Conservation (phyloP, 1,284 basidiomycete genomes). For the Ganoderma multipileum region DNA sequence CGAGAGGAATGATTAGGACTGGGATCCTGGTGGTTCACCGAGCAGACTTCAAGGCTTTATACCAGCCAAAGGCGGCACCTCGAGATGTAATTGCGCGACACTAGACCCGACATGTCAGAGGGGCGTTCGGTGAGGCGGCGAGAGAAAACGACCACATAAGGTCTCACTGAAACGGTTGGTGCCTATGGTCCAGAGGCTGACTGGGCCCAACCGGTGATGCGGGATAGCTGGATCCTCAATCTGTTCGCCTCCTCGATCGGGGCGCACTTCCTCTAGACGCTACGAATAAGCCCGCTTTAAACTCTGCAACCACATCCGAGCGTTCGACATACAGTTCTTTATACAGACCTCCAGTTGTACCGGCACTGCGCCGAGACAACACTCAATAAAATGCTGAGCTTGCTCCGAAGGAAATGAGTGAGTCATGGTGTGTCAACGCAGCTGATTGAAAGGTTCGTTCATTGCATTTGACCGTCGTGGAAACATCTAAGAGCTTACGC, state of each 20-base stretch:
- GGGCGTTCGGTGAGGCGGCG: background rate
- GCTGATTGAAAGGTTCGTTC: background rate
- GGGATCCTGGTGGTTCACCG: conserved; percentile 1
- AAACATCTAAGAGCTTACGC: background rate
- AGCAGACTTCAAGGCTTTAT: background rate
- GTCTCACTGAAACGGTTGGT: background rate
- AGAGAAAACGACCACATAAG: background rate
- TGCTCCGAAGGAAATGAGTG: background rate
- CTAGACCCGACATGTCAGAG: background rate
- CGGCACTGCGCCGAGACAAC: background rate
- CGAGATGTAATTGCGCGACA: background rate
- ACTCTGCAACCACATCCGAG: background rate
- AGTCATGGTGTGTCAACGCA: background rate
- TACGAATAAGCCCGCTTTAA: background rate
- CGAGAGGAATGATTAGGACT: background rate
- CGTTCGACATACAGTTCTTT: background rate
- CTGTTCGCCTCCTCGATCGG: background rate
- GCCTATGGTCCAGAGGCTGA: background rate
- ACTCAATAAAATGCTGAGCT: no score
- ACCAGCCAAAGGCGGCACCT: background rate
- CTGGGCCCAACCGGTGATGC: background rate
- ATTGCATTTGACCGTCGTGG: background rate
- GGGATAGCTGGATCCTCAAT: background rate
- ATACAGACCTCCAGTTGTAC: background rate
- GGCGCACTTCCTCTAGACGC: background rate